Base-by-base conservation (phyloP, 139 green algal species). In the Closterium sp. region DNA sequence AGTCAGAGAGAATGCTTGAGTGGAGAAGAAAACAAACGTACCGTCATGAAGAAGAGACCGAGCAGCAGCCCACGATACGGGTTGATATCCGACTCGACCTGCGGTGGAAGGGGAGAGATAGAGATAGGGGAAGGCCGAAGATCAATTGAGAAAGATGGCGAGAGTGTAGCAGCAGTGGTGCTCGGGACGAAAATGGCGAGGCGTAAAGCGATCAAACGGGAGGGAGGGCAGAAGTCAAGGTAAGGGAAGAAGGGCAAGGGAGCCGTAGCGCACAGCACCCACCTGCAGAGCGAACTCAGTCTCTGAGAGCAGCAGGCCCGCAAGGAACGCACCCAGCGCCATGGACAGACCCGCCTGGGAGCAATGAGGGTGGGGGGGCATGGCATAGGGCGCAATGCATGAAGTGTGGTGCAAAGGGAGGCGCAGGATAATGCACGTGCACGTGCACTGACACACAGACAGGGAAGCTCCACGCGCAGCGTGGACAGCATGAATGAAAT, bases 41-140 rank as follows among this genome's bases (percentile, higher is more conserved):
- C 98, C 1, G 96, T 98, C 98, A 99, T 99, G 96, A 99, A 99
- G 96, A 99, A 99, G 36, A 99, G 97, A 7, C 98, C 98, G 94
- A 99, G 98, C 23, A 99, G 97, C 89, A 99, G 95, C 34, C 98
- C 98, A 95, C 98, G 97, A 96, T 99, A 99, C 19, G 98, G 97
- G 7, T 96, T 96, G 83, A 99, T 99, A 95, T 99, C 98, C 16
- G 94, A 97, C 95, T 99, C 98, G 19, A 99, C 98, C 81, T 86
- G 81, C 5, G 81, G 0, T 0, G 30, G 81, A 1, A 86, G 81
- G 81, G 1, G 30, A 69, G 43, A 69, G 23, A 28, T 2, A 16
- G 43, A 69, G 12, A 25, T n/a, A n/a, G n/a, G 43, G 43, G 21
- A 69, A 69, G 8, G 43, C 9, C 43, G 9, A 28, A 69, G 21